Evolutionary conservation across 306 rosid species (phyloP), one percentile per base, ranked within the genome.

Genomic region (Sesbania bispinosa): DNA sequence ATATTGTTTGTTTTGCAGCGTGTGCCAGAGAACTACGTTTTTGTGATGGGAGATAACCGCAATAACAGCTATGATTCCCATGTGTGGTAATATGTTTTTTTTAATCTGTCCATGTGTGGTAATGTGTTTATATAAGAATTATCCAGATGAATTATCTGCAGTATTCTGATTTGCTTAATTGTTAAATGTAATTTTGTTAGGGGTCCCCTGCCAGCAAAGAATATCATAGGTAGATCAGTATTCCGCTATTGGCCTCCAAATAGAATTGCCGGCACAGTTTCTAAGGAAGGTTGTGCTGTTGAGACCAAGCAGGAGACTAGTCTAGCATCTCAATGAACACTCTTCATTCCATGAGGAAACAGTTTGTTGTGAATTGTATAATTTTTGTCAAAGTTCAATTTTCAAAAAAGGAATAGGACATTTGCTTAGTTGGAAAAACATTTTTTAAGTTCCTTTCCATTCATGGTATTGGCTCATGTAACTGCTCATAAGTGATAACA

Each of bases 21-120:
- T 35, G 97, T 95, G 32, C 97, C 99, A 3, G 88, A 95, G 62
- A 85, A 88, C 61, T 80, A 82, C 2, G 96, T 95, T 6, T 94
- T 95, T 76, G 99, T 91, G 82, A 95, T 95, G 99, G 99, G 97
- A 29, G 99, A 95, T 82, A 95, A 95, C 81, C 92, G 99, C 75
- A 95, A 95, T 64, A 95, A 95, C 85, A 91, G 99, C 87, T 91
- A 95, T 1, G 99, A 95, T 66, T 95, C 99, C 18, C 99, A 91
- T 70, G 95, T 91, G 58, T 95, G 99, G 99, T 95, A 86, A 80
- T 65, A n/a, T n/a, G n/a, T n/a, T n/a, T n/a, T n/a, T n/a, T n/a
- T n/a, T n/a, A n/a, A n/a, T n/a, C n/a, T n/a, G n/a, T n/a, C n/a
- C n/a, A n/a, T n/a, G n/a, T n/a, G n/a, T n/a, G n/a, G n/a, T n/a